A percentile compares a stretch with the other conserved stretches of the same genome.
Evolutionary conservation across 495 filamentous ascomycete species (phyloP).

Genomic region (Tuber microsphaerosporum): DNA sequence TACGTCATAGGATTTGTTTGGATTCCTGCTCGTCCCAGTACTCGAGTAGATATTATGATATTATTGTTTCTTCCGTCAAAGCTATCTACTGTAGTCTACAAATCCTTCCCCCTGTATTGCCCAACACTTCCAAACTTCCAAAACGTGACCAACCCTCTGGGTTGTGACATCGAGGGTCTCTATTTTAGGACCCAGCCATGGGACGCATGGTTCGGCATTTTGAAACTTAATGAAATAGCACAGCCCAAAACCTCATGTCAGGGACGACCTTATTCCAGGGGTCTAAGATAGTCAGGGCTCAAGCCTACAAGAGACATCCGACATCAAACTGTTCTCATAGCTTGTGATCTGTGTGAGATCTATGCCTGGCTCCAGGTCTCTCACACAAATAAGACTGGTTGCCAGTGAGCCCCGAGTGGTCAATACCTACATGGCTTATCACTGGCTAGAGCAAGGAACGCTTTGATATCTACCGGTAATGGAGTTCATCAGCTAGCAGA

Average conservation of each 20-base stretch:
- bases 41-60: too few relatives aligned
- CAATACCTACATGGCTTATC: not conserved
- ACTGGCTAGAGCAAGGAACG: not conserved
- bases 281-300: not conserved
- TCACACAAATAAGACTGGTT: not conserved
- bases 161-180: not conserved
- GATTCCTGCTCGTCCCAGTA: not conserved
- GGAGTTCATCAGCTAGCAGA: not conserved
- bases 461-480: not conserved
- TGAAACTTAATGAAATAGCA: not conserved
- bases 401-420: not conserved
- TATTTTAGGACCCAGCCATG: not conserved
- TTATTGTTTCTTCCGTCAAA: not conserved
- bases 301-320: not conserved
- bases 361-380: not conserved
- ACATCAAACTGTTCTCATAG: not conserved
- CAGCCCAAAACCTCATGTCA: not conserved
- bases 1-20: not conserved
- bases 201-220: not conserved
- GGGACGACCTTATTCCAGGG: not conserved
- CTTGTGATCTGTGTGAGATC: not conserved
- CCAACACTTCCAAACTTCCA: not conserved
- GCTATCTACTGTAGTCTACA: not conserved
- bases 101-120: not conserved
- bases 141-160: not conserved